Base-by-base conservation (phyloP, 2,329 filamentous ascomycete species). In the Corynespora cassiicola region DNA sequence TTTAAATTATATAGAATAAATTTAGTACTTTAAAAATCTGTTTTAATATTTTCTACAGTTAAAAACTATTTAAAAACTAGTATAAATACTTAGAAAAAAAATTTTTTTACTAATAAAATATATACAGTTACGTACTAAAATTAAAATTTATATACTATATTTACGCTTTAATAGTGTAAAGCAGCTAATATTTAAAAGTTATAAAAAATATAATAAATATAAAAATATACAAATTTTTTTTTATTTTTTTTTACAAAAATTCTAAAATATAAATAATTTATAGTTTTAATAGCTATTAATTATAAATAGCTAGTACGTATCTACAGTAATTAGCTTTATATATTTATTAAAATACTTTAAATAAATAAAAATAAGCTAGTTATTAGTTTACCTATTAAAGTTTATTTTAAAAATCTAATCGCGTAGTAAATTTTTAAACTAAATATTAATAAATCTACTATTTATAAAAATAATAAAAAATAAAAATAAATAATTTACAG, bases 331-430 rank as follows among this genome's bases (percentile, higher is more conserved):
- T 15, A 14, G 14, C 24, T 22, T 27, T 29, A 9, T 28, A 36
- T 29, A 22, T 15, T 20, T 23, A 21, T 36, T 36, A 36, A 36
- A 36, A 26, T 36, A 9, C 23, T 36, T 15, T 36, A 36, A 15
- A 24, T 36, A 28, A 2, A 26, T 12, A 36, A 36, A n/a, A 24
- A 23, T 16, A 26, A 35, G 31, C 22, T 35, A 25, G 19, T 35
- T 35, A 25, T 25, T 25, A 14, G 14, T 35, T 23, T 35, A 35
- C 21, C 31, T 29, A 23, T 36, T 36, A 21, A 14, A 8, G 33
- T 26, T 36, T 18, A 36, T 26, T 29, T 36, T 29, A 30, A 36
- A 26, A 19, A 36, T 36, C 33, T 36, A 36, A 29, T 36, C 20
- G 23, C 12, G 9, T 21, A 23, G 33, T 36, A 36, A 16, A 23